Percentiles rank a stretch among this genome's conserved stretches.
phyloP scores from a whole-genome alignment of 1,139 yeast genomes.

The Suhomyces guaymorum region DNA sequence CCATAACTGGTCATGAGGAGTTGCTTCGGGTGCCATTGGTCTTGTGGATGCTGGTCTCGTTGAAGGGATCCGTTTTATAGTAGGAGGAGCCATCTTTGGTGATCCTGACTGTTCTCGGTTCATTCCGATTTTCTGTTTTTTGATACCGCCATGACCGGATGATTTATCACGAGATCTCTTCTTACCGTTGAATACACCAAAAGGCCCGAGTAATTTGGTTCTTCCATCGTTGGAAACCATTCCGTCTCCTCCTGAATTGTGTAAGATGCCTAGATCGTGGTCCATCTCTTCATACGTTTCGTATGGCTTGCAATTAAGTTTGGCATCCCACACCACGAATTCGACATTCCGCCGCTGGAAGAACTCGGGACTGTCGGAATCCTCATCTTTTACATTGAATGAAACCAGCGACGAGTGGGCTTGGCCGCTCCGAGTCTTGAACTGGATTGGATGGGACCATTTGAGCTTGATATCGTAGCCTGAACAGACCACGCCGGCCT shows the following conservation, averaged over 20 bases:
- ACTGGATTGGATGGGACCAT: constrained; percentile 66
- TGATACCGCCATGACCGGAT: no score
- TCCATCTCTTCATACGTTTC: constrained; percentile 83
- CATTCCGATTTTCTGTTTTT: no score
- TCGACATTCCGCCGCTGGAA: constrained; percentile 75
- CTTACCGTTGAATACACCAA: constrained; percentile 63
- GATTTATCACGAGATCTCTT: no score
- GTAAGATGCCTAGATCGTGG: constrained; percentile 61
- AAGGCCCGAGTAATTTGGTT: constrained; percentile 72
- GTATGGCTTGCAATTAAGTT: constrained; percentile 47
- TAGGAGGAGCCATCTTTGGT: no score
- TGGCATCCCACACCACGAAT: constrained; percentile 63
- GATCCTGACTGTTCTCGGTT: no score
- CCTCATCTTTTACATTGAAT: constrained; percentile 21
- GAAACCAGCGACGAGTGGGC: constrained; percentile 29
- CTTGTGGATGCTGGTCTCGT: constrained; percentile 3
- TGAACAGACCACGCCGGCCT: constrained; percentile 62
- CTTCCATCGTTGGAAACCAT: constrained; percentile 38
- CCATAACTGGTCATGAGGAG: constrained; percentile 51
- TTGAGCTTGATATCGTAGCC: constrained; percentile 81
- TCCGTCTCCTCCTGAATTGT: constrained; percentile 48
- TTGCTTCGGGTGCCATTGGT: constrained; percentile 2
- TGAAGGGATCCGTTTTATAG: constrained; percentile 1
- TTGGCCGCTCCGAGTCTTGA: constrained; percentile 35
- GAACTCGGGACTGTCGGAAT: constrained; percentile 39